Evolutionary conservation across 768 basidiomycete genomes (phyloP).

Genomic region (Cystoderma amianthinum): DNA sequence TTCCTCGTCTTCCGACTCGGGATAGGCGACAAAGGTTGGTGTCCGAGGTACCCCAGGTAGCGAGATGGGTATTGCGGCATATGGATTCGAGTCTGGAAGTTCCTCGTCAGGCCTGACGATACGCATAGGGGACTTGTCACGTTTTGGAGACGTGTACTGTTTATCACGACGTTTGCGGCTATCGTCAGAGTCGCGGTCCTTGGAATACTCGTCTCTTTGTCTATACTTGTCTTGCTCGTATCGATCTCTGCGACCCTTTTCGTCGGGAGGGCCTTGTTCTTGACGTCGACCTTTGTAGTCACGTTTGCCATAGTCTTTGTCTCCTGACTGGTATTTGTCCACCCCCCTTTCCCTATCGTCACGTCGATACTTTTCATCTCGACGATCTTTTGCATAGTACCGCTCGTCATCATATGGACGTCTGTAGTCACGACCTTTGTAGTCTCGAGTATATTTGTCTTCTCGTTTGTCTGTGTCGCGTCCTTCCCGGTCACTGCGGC

Average conservation of each 20-base stretch:
- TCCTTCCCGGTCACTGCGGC: conserved; percentile 7
- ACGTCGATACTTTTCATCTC: conserved; percentile 6
- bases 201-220: not conserved
- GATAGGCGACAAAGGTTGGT: conserved; percentile 2
- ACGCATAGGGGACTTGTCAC: not conserved
- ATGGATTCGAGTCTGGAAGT: not conserved
- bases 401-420: conserved; percentile 7
- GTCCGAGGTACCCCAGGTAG: not conserved
- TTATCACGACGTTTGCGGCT: not conserved
- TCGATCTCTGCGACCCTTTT: conserved; percentile 3
- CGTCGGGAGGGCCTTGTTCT: not conserved
- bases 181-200: not conserved
- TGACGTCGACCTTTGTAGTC: conserved; percentile 4
- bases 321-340: conserved; percentile 5
- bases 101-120: not conserved
- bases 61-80: not conserved
- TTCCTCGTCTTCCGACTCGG: not conserved
- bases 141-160: not conserved
- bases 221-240: conserved; percentile 1
- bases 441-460: conserved; percentile 8
- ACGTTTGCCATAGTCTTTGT: conserved; percentile 6
- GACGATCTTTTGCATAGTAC: conserved; percentile 10
- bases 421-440: conserved; percentile 3
- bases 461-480: conserved; percentile 7
- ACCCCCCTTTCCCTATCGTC: conserved; percentile 6